Evolutionary conservation across 1,139 yeast species (phyloP).

Genomic region (Candida freyschussii): DNA sequence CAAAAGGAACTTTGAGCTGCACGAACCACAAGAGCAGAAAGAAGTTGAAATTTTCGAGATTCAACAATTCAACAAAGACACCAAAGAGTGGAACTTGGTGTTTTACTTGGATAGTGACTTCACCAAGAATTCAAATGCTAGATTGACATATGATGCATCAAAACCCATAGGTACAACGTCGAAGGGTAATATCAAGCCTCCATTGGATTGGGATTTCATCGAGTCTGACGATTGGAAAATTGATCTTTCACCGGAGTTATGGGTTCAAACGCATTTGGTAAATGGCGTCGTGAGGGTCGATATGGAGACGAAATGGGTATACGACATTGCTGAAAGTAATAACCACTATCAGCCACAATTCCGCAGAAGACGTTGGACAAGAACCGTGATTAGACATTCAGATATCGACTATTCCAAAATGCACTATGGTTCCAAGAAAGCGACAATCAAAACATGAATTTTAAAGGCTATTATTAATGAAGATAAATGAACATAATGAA

Average conservation of each 20-base stretch:
- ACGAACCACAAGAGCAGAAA: constrained; percentile 30
- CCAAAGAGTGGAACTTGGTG: constrained; percentile 55
- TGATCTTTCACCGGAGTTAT: constrained; percentile 51
- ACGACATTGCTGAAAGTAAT: constrained; percentile 40
- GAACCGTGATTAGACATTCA: constrained; percentile 31
- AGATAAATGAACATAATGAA: constrained; percentile 1
- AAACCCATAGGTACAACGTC: constrained; percentile 29
- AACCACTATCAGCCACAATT: constrained; percentile 25
- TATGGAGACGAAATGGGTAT: constrained; percentile 74
- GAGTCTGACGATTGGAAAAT: constrained; percentile 47
- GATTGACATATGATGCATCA: constrained; percentile 23
- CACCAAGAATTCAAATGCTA: constrained; percentile 37
- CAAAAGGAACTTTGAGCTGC: constrained; percentile 31
- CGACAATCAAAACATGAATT: not conserved
- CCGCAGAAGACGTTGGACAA: constrained; percentile 54
- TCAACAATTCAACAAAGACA: constrained; percentile 47
- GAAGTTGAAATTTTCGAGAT: constrained; percentile 69
- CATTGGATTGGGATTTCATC: constrained; percentile 48
- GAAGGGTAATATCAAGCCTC: constrained; percentile 42
- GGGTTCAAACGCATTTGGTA: constrained; percentile 48
- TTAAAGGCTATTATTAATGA: constrained; percentile 1
- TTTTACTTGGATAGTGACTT: constrained; percentile 56
- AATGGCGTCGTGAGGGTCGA: constrained; percentile 54
- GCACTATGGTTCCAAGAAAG: no score
- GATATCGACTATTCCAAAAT: constrained; percentile 4